Conservation (phyloP, 306 rosid genomes). For the Vigna angularis region DNA sequence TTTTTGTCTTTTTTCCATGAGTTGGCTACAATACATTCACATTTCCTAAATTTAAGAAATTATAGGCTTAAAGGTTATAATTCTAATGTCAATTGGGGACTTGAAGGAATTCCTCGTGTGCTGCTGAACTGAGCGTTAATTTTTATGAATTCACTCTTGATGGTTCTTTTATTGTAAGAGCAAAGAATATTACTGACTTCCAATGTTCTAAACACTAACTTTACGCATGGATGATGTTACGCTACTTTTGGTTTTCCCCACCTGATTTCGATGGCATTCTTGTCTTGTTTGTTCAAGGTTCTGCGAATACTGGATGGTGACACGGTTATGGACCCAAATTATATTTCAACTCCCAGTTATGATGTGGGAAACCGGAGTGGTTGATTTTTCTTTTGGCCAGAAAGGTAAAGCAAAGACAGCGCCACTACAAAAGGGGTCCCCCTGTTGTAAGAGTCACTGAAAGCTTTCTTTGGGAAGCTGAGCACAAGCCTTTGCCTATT, state of each 20-base stretch:
- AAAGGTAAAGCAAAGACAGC: constrained; percentile 52
- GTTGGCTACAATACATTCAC: neutral
- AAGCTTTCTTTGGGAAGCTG: constrained; percentile 63
- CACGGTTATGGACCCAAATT: constrained; percentile 71
- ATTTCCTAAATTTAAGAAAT: neutral
- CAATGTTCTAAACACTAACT: neutral
- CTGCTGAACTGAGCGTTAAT: neutral
- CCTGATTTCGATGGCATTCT: constrained; percentile 14
- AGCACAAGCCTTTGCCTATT: constrained; percentile 45
- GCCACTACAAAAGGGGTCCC: constrained; percentile 51
- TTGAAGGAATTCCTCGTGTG: neutral
- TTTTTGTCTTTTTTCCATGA: neutral
- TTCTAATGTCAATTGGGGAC: neutral
- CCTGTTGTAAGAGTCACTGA: constrained; percentile 45
- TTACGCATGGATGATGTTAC: constrained; percentile 3
- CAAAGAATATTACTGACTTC: neutral
- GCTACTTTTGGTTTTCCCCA: constrained; percentile 14
- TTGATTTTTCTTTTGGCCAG: constrained; percentile 52
- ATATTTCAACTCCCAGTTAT: constrained; percentile 58
- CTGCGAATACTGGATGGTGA: constrained; percentile 90
- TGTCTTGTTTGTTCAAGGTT: constrained; percentile 58
- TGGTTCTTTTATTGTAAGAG: neutral
- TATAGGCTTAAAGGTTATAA: neutral
- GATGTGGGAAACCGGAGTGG: constrained; percentile 72
- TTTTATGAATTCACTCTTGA: neutral